A percentile compares a stretch with the other conserved stretches of the same genome.
Conservation (phyloP, 1,284 basidiomycete genomes). For the Polyporus tsugae region DNA sequence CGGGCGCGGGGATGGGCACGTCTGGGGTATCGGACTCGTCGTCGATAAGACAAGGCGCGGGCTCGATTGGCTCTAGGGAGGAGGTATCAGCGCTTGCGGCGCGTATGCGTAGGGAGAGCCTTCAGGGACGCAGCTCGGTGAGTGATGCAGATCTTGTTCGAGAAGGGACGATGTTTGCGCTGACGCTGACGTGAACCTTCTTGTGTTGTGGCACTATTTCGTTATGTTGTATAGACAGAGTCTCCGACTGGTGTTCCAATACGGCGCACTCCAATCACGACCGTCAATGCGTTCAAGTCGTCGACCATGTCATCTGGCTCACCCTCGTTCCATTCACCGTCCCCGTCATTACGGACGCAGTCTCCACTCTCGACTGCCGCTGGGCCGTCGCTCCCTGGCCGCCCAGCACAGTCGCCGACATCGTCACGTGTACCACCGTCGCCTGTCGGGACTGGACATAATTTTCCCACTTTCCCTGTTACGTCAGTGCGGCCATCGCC, state of each 20-base stretch:
- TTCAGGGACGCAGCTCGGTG: constrained; percentile 43
- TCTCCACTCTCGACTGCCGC: constrained; percentile 49
- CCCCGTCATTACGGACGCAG: constrained; percentile 54
- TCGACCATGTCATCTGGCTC: constrained; percentile 67
- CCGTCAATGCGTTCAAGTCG: constrained; percentile 74
- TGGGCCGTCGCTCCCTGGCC: constrained; percentile 45
- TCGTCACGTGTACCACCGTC: constrained; percentile 55
- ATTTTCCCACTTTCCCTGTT: constrained; percentile 42
- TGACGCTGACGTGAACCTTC: constrained; percentile 12
- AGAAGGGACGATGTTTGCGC: constrained; percentile 1
- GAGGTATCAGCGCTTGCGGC: constrained; percentile 46
- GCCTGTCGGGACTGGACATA: constrained; percentile 45
- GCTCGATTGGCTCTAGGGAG: constrained; percentile 48
- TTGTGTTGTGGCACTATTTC: background rate
- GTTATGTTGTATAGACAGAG: constrained; percentile 32
- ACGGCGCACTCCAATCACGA: constrained; percentile 58
- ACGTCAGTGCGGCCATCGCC: constrained; percentile 51
- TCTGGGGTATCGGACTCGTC: constrained; percentile 48
- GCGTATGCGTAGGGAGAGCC: constrained; percentile 53
- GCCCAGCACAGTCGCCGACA: constrained; percentile 48
- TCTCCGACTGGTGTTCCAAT: constrained; percentile 60
- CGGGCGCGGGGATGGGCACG: constrained; percentile 39
- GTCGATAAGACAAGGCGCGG: constrained; percentile 49
- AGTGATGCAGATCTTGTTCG: constrained; percentile 34
- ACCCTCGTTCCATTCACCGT: constrained; percentile 57